Evolutionary conservation across 2,329 filamentous ascomycete species (phyloP).

Genomic region (Paecilomyces niveus): DNA sequence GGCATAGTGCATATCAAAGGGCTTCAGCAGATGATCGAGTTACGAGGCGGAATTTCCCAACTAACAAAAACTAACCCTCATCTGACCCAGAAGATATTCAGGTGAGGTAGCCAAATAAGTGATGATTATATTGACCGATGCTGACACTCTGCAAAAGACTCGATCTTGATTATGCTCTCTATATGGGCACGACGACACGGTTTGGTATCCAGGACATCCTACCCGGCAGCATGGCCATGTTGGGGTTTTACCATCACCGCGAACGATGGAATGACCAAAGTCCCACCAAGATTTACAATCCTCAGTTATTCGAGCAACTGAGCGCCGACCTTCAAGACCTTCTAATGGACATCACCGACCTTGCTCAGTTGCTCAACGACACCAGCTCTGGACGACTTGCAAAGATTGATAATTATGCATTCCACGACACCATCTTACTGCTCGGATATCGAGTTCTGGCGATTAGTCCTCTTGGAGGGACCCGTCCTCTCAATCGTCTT

Average conservation of each 20-base stretch:
- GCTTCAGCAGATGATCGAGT: slow-evolving; percentile 3
- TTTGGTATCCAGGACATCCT: not conserved
- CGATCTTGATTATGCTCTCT: slow-evolving; percentile 6
- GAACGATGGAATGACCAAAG: not conserved
- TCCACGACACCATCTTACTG: slow-evolving; percentile 3
- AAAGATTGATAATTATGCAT: slow-evolving; percentile 2
- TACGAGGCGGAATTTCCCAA: slow-evolving; percentile 2
- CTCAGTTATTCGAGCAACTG: not conserved
- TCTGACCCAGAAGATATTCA: slow-evolving; percentile 4
- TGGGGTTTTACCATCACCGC: not conserved
- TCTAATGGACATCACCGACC: not conserved
- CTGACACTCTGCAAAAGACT: not conserved
- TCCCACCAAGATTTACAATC: not conserved
- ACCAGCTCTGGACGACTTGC: not conserved
- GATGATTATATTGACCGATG: not conserved
- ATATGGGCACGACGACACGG: slow-evolving; percentile 5
- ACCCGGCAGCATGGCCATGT: not conserved
- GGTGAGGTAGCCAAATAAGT: not conserved
- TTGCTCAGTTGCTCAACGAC: slow-evolving; percentile 2
- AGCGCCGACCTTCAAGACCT: not conserved
- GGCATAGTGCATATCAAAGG: slow-evolving; percentile 6
- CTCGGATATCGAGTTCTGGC: slow-evolving; percentile 3
- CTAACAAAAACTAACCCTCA: slow-evolving; percentile 1
- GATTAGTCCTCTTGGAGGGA: slow-evolving; percentile 2
- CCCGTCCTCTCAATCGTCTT: not conserved